Percentiles rank a stretch among this genome's conserved stretches.
phyloP scores from a whole-genome alignment of 2,329 filamentous ascomycete species.

The Diatrype stigma region DNA sequence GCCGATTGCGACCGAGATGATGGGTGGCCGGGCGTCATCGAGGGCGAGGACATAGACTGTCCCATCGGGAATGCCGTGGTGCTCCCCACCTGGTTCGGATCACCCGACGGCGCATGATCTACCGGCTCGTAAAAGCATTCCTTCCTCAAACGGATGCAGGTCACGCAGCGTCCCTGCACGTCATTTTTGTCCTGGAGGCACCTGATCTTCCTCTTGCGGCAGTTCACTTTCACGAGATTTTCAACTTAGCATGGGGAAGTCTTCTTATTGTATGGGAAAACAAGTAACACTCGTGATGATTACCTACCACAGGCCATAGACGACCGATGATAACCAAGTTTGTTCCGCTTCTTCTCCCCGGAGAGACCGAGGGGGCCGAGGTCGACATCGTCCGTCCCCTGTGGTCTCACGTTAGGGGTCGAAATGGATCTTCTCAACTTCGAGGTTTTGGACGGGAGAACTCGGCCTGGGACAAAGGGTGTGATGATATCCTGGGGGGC shows the following conservation, averaged over 20 bases:
- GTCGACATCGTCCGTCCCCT: constrained; percentile 33
- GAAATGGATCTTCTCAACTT: constrained; percentile 47
- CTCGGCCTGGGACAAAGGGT: constrained; percentile 32
- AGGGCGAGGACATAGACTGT: constrained; percentile 47
- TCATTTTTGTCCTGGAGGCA: constrained; percentile 76
- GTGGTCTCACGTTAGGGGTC: constrained; percentile 43
- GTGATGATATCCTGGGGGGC: constrained; percentile 27
- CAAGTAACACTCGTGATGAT: constrained; percentile 3
- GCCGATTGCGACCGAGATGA: constrained; percentile 37
- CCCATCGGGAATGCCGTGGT: constrained; percentile 34
- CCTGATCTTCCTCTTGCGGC: constrained; percentile 87
- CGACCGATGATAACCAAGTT: constrained; percentile 90
- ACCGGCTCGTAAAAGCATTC: constrained; percentile 92
- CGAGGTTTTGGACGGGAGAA: constrained; percentile 33
- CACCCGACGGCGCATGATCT: constrained; percentile 59
- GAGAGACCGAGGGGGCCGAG: constrained; percentile 30
- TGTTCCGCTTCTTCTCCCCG: constrained; percentile 69
- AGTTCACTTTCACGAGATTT: constrained; percentile 68
- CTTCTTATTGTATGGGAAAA: neutral
- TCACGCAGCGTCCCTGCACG: constrained; percentile 72
- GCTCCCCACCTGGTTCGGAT: constrained; percentile 38
- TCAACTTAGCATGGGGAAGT: constrained; percentile 9
- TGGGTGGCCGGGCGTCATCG: constrained; percentile 37
- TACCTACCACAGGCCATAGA: constrained; percentile 92
- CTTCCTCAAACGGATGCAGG: constrained; percentile 91